Evolutionary conservation across 2,329 filamentous ascomycete species (phyloP), one percentile per base, ranked within the genome.

Genomic region (Alternaria dauci): DNA sequence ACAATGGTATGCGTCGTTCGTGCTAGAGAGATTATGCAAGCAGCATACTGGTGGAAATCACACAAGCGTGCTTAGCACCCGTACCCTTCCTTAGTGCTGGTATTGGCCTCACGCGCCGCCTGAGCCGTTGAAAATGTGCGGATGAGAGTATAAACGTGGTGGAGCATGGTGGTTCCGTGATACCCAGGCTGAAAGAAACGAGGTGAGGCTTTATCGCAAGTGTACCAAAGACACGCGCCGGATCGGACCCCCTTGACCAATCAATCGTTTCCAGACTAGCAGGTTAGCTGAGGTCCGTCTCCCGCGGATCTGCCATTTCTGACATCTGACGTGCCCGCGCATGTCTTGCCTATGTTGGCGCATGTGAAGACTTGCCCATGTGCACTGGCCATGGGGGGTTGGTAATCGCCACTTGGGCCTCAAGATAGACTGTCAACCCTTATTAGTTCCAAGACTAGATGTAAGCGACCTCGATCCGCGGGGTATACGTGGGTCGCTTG

Each of bases 311-410:
- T 55, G 52, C 46, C 46, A 34, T 51, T 43, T 59, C 46, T 44
- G 34, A 59, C 57, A 46, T 55, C 57, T 59, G 52, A 59, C 52
- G 52, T 59, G 32, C 57, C 46, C 44, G 44, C 28, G 18, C 25
- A 9, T 32, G 28, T 20, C 32, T 52, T 26, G 39, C 38, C 52
- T 26, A 46, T 39, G 7, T 41, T 56, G 25, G 44, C 23, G 32
- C 32, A 48, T 20, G 46, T 43, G 25, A 51, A 41, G 44, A 51
- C 14, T 23, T 52, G 26, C 20, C 53, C 32, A 56, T 23, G 39
- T 56, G 52, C 57, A 56, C 23, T 38, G 57, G 18, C 57, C 46
- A 51, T 44, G 30, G 16, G 16, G 32, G 38, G 46, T 56, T n/a
- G 41, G 18, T 32, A 42, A 25, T 53, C 28, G 51, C 51, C 51